Base-by-base conservation (phyloP, 2,329 filamentous ascomycete species). In the Diaporthe eres region DNA sequence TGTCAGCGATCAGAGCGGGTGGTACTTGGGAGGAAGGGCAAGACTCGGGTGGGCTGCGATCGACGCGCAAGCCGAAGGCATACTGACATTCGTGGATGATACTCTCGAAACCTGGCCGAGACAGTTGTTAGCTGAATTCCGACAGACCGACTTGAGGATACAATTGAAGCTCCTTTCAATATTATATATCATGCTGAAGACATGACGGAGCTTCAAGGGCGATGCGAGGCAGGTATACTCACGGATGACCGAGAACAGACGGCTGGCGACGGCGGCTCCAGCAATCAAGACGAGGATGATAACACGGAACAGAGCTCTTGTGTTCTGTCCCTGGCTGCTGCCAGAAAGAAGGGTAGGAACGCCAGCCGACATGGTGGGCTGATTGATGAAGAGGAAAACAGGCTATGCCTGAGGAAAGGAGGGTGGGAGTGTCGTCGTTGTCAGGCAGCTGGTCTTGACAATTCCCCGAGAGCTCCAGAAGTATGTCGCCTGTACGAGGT, bases 81-180 rank as follows among this genome's bases (percentile, higher is more conserved):
- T 78, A 93, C 95, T 86, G 85, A 98, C 97, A 99, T 90, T 99
- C 97, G 90, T 99, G 97, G 83, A 99, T 99, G 83, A 99, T 99
- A 87, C 95, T 98, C 88, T 99, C 97, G 84, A 99, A 99, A 80
- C 94, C 94, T 96, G 81, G 17, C 28, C 47, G 44, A 74, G 67
- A 77, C 73, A 74, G 31, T 22, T 37, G 79, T 87, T 84, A 86
- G 85, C 79, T 80, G 70, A 19, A 74, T 39, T 74, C 25, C 9
- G 10, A 9, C 28, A 75, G 57, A n/a, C 47, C 6, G 57, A 70
- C 19, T 15, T 72, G 19, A 34, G 49, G 57, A 61, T 28, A 3
- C 47, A 10, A 44, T 19, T 49, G 61, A 25, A n/a, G 39, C 25
- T 31, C 67, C 5, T 4, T 34, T 19, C 58, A 42, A 42, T 37